Conservation (phyloP, 805 yeast genomes). For the Metschnikowia colocasiae region DNA sequence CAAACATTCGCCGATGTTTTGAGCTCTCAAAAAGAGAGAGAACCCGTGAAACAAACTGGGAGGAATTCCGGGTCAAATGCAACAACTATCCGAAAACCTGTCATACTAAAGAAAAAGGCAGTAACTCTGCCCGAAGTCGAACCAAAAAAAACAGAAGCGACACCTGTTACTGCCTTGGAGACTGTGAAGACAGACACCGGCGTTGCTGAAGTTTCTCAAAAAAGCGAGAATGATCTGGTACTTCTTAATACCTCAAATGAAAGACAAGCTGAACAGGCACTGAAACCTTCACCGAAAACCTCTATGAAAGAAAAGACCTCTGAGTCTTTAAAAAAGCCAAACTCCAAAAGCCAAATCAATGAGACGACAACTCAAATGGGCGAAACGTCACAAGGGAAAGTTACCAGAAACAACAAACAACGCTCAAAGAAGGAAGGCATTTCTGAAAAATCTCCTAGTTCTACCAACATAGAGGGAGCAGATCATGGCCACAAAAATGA, state of each 20-base stretch:
- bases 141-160: not conserved
- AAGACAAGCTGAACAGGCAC: not conserved
- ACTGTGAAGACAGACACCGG: not conserved
- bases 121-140: not conserved
- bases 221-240: not conserved
- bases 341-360: not conserved
- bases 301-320: not conserved
- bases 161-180: not conserved
- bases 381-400: not conserved
- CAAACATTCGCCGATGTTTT: conserved; percentile 40
- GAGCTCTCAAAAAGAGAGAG: conserved; percentile 22
- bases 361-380: not conserved
- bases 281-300: not conserved
- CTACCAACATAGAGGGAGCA: not conserved
- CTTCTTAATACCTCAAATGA: not conserved
- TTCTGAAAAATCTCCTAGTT: not conserved
- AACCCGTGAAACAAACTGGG: conserved; percentile 16
- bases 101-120: conserved; percentile 36
- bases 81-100: conserved; percentile 29
- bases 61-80: conserved; percentile 24
- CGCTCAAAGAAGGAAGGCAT: not conserved
- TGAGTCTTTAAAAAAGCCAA: not conserved
- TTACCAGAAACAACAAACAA: not conserved
- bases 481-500: not conserved
- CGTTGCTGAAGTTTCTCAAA: not conserved